Conservation (phyloP, 2,329 filamentous ascomycete genomes). For the Graphilbum sp. region DNA sequence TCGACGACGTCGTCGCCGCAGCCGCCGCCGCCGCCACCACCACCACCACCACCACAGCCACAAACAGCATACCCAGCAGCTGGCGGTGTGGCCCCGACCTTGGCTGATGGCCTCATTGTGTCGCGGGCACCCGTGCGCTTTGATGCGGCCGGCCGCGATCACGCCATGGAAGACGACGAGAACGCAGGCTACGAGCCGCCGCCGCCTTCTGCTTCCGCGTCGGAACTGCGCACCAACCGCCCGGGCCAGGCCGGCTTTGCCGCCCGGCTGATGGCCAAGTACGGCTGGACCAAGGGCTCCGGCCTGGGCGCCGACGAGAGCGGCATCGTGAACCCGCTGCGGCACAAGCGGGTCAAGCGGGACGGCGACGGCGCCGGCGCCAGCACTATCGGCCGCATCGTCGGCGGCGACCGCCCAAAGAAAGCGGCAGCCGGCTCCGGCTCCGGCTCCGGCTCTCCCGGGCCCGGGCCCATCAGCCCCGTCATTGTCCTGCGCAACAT, state of each 20-base stretch:
- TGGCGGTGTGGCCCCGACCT: not conserved
- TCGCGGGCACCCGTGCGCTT: conserved; percentile 69
- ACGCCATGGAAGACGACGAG: conserved; percentile 17
- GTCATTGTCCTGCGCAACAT: conserved; percentile 75
- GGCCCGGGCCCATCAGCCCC: conserved; percentile 31
- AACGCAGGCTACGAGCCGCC: conserved; percentile 6
- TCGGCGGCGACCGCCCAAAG: conserved; percentile 53
- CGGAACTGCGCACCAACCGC: conserved; percentile 34
- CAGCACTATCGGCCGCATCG: conserved; percentile 52
- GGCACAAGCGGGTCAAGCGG: conserved; percentile 74
- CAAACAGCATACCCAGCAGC: too few species aligned
- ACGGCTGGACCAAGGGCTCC: conserved; percentile 79
- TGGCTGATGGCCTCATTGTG: conserved; percentile 39
- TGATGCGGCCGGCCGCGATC: conserved; percentile 22
- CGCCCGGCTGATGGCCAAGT: conserved; percentile 77
- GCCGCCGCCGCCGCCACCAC: conserved; percentile 20
- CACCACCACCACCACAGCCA: conserved; percentile 12
- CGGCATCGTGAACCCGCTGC: conserved; percentile 73
- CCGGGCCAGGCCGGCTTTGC: conserved; percentile 78
- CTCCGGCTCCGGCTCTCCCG: too few species aligned
- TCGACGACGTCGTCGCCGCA: too few species aligned
- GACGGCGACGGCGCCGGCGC: conserved; percentile 16
- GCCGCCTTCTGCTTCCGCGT: conserved; percentile 17
- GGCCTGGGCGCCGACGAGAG: conserved; percentile 70
- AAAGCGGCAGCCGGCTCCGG: too few species aligned